phyloP scores from a whole-genome alignment of 2,329 filamentous ascomycete genomes.

The Diaporthe vexans region DNA sequence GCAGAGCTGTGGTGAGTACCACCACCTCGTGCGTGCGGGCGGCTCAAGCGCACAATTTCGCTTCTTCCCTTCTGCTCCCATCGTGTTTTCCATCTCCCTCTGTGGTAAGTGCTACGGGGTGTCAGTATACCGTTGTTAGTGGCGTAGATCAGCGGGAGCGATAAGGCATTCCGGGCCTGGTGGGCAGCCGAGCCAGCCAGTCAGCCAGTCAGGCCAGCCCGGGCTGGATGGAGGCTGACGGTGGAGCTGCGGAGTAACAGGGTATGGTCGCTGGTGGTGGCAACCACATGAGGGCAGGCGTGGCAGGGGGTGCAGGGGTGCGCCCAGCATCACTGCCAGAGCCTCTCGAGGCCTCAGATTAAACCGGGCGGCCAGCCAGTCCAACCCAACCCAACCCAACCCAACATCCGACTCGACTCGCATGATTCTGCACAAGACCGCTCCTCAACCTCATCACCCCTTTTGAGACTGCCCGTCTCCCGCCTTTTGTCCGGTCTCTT shows the following conservation, averaged over 20 bases:
- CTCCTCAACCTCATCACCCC: neutral
- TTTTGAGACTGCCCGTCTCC: neutral
- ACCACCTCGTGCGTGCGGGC: neutral
- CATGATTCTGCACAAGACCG: neutral
- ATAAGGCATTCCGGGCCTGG: slow-evolving; percentile 12
- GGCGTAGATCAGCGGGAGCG: slow-evolving; percentile 15
- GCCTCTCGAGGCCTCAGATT: slow-evolving; percentile 10
- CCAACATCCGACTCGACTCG: slow-evolving; percentile 1
- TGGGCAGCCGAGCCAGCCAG: slow-evolving; percentile 5
- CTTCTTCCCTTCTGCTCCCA: no score
- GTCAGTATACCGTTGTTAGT: neutral
- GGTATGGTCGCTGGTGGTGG: slow-evolving; percentile 21
- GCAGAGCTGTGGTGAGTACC: neutral
- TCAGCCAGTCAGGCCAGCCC: neutral
- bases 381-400: neutral
- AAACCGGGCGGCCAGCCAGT: slow-evolving; percentile 7
- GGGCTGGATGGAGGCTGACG: neutral
- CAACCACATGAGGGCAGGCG: slow-evolving; percentile 4
- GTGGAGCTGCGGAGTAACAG: slow-evolving; percentile 22
- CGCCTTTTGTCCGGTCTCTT: no score
- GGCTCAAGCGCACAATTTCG: no score
- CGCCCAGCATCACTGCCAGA: slow-evolving; percentile 27
- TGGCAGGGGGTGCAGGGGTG: slow-evolving; percentile 6
- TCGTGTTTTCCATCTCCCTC: neutral
- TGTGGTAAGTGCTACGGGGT: neutral